phyloP scores from a whole-genome alignment of 2,329 filamentous ascomycete genomes.

The Aspergillus awamori region DNA sequence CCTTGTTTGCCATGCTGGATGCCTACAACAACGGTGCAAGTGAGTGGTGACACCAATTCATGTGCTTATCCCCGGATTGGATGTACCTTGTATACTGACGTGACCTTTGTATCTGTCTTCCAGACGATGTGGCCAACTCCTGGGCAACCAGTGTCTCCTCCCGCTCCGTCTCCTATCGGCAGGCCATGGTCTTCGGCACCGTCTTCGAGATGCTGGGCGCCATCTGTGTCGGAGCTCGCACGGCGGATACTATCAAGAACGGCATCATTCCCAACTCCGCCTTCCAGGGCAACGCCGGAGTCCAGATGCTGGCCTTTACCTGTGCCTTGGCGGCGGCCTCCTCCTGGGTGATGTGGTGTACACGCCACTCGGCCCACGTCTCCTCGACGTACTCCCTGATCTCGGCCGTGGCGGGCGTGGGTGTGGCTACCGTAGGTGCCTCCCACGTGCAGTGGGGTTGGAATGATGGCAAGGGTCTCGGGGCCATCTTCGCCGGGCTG shows the following conservation, averaged over 20 bases:
- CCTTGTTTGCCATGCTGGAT: conserved; percentile 73
- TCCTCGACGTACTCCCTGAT: conserved; percentile 73
- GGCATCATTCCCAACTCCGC: conserved; percentile 66
- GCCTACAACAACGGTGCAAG: conserved; percentile 79
- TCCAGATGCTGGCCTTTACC: conserved; percentile 64
- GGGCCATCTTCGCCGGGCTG: conserved; percentile 66
- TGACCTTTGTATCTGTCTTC: neutral
- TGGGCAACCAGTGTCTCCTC: conserved; percentile 83
- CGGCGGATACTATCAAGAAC: conserved; percentile 78
- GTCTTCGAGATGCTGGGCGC: conserved; percentile 71
- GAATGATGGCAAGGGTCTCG: conserved; percentile 68
- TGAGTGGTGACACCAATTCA: conserved; percentile 47
- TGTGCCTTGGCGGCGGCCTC: conserved; percentile 39
- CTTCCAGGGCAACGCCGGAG: conserved; percentile 64
- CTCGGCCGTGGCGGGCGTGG: conserved; percentile 69
- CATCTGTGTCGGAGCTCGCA: conserved; percentile 68
- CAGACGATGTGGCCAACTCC: conserved; percentile 77
- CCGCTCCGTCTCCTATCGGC: conserved; percentile 56
- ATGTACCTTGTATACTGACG: neutral
- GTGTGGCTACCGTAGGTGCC: conserved; percentile 67
- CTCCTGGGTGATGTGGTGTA: conserved; percentile 80
- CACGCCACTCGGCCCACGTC: conserved; percentile 70
- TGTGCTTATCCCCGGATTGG: neutral
- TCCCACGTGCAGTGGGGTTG: conserved; percentile 68
- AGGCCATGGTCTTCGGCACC: conserved; percentile 54